A percentile compares a stretch with the other conserved stretches of the same genome.
phyloP scores from a whole-genome alignment of 176 grass and related monocot genomes.

The Aegilops umbellulata region DNA sequence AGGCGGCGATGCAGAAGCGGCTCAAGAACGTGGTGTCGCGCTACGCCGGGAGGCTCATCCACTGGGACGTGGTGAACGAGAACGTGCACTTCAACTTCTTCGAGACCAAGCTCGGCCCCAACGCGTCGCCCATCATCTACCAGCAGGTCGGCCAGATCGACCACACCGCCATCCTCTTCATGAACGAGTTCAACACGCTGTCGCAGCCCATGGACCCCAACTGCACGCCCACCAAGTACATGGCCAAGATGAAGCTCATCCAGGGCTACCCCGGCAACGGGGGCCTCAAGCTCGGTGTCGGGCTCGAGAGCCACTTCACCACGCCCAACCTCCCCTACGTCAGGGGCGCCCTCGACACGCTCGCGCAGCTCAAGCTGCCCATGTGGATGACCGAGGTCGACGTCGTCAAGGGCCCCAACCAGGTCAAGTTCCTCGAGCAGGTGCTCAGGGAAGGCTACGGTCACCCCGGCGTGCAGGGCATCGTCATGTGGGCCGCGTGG shows the following conservation, averaged over 20 bases:
- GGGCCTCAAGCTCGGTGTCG: constrained; percentile 35
- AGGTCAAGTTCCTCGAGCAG: constrained; percentile 51
- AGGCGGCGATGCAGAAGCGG: constrained; percentile 23
- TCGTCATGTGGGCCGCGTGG: constrained; percentile 67
- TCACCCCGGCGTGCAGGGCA: constrained; percentile 61
- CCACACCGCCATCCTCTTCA: constrained; percentile 27
- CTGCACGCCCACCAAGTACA: constrained; percentile 32
- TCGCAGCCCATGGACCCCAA: constrained; percentile 37
- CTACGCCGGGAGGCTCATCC: constrained; percentile 31
- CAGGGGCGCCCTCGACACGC: constrained; percentile 44
- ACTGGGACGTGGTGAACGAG: constrained; percentile 76
- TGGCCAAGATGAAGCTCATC: constrained; percentile 46
- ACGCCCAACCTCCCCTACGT: constrained; percentile 50
- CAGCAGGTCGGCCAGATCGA: constrained; percentile 34
- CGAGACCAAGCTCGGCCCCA: constrained; percentile 39
- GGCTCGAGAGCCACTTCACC: constrained; percentile 59
- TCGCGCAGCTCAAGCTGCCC: constrained; percentile 42
- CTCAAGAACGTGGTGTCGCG: constrained; percentile 25
- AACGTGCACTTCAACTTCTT: constrained; percentile 64
- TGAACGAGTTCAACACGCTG: constrained; percentile 71
- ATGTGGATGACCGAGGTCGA: constrained; percentile 88
- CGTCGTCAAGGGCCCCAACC: constrained; percentile 19
- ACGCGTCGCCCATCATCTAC: constrained; percentile 45
- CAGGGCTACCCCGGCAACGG: neutral
- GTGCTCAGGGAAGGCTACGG: constrained; percentile 56